A percentile compares a stretch with the other conserved stretches of the same genome.
Conservation (phyloP, 257 asterid species). For the Nicotiana otophora region DNA sequence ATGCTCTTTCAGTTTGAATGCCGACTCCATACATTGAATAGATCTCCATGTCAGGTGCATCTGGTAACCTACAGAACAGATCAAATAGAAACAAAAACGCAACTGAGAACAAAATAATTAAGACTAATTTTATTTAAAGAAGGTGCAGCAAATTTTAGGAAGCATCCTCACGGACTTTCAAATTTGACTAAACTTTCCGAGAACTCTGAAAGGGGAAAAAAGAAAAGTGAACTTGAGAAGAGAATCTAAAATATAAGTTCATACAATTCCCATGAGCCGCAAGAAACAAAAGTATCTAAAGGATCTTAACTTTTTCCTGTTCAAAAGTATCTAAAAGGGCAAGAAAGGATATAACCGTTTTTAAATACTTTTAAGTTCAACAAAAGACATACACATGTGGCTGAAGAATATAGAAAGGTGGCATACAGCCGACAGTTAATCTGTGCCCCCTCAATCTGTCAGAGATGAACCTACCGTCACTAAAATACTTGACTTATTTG, state of each 20-base stretch:
- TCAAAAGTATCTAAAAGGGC: neutral
- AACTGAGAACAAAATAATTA: neutral
- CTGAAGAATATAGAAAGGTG: neutral
- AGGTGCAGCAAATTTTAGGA: neutral
- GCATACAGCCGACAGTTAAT: neutral
- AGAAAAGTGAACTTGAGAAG: neutral
- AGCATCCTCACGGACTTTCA: neutral
- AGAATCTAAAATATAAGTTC: neutral
- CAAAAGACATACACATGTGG: neutral
- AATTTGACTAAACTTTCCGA: neutral
- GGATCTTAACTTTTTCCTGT: neutral
- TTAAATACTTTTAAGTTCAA: too few relatives aligned
- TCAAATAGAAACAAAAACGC: neutral
- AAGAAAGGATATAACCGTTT: neutral
- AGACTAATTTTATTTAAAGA: neutral
- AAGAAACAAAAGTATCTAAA: conserved; percentile 2
- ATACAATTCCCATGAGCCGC: neutral
- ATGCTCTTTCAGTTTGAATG: conserved; percentile 72
- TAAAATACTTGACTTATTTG: neutral
- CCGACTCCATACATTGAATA: conserved; percentile 72
- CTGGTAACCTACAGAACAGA: conserved; percentile 51
- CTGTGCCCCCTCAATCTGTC: neutral
- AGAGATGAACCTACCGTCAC: neutral
- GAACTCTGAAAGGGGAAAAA: neutral
- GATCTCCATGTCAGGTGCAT: conserved; percentile 86